Evolutionary conservation across 2,329 filamentous ascomycete species (phyloP), one percentile per base, ranked within the genome.

Genomic region (Claviceps fusiformis): DNA sequence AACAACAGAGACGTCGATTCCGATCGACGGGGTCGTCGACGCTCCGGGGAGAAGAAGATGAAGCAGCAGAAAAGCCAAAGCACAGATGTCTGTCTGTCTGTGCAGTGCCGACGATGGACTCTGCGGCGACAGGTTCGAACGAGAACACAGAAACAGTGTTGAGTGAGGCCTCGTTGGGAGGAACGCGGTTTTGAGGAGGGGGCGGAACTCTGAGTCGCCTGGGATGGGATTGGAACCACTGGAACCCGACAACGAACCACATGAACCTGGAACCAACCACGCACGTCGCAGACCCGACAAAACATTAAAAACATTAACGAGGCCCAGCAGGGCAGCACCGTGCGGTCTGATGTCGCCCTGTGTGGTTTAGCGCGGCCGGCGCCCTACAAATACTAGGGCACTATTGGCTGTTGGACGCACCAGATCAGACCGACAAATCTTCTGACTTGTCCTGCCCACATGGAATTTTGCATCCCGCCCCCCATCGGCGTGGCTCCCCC

Each of bases 281-380:
- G 24, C 24, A 24, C 24, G 24, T 24, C 24, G 24, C 24, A 24
- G 24, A 24, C 24, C 31, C 31, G 6, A 33, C 6, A 7, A 33
- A 33, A 33, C 31, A 33, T 17, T 17, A 8, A 41, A 33, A 33
- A 33, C 31, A 33, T 17, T 17, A 8, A 41, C 39, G 39, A 41
- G 24, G 24, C 24, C 24, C 24, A 24, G 24, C 24, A 24, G 39
- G 39, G 15, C 37, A 43, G 35, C 43, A 8, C 43, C 43, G 43
- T 44, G 44, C 44, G 44, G 17, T 49, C 10, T 50, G 46, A 6
- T n/a, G 19, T 37, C 27, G 45, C 35, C 45, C 27, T 19, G 29
- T 50, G 27, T 37, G 54, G 54, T 29, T 53, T 56, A 46, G 55
- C 43, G 52, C 44, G 15, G n/a, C 37, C 51, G 55, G 44, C 45